Percentiles rank a stretch among this genome's conserved stretches.
Conservation (phyloP, 2,329 filamentous ascomycete species). For the Gaeumannomyces sp. region DNA sequence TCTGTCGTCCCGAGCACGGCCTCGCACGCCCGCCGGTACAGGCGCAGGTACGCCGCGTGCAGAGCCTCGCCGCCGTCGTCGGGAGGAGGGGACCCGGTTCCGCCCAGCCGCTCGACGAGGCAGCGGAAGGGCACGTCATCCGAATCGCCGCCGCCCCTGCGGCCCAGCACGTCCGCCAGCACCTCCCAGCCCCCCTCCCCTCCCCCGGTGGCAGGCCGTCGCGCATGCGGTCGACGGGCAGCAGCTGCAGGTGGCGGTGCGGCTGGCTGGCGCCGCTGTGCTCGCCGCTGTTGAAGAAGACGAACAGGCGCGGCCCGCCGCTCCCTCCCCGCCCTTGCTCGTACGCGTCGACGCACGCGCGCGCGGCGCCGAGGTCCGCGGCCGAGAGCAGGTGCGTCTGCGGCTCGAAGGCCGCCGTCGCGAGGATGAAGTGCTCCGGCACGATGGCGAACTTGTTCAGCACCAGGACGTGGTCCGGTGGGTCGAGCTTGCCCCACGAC, state of each 20-base stretch:
- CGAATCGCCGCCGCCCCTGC: not conserved
- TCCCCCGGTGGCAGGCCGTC: conserved; percentile 35
- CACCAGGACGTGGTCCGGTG: conserved; percentile 51
- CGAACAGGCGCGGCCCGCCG: conserved; percentile 41
- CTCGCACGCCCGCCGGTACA: conserved; percentile 40
- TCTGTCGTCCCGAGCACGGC: conserved; percentile 26
- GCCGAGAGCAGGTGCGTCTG: conserved; percentile 59
- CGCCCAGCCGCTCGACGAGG: conserved; percentile 10
- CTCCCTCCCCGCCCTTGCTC: conserved; percentile 20
- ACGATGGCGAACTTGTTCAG: conserved; percentile 73
- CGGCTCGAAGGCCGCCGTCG: conserved; percentile 55
- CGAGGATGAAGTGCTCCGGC: conserved; percentile 64
- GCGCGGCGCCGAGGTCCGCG: conserved; percentile 54
- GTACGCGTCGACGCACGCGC: conserved; percentile 56
- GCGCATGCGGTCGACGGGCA: conserved; percentile 59
- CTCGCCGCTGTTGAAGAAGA: conserved; percentile 64
- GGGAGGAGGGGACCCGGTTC: too few species aligned
- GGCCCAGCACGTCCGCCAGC: conserved; percentile 32
- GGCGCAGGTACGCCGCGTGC: conserved; percentile 35
- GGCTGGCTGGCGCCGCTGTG: conserved; percentile 67
- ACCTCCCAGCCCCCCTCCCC: conserved; percentile 35
- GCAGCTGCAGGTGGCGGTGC: conserved; percentile 66
- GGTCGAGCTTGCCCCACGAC: conserved; percentile 41
- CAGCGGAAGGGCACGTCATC: conserved; percentile 9
- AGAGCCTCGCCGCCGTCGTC: conserved; percentile 23